phyloP scores from a whole-genome alignment of 768 basidiomycete genomes.

The Austroboletus festivus region DNA sequence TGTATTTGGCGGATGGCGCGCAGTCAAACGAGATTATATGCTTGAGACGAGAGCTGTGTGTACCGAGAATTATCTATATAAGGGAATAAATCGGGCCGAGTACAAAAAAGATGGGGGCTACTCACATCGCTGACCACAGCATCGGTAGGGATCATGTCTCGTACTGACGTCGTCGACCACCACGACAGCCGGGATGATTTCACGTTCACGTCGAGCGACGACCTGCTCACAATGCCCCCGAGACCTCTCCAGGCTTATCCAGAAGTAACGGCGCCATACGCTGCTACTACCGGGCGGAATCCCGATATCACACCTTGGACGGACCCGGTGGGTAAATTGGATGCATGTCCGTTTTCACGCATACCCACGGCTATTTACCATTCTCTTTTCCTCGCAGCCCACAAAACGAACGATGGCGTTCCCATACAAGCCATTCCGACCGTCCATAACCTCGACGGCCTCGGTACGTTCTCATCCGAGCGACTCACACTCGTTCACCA shows the following conservation, averaged over 20 bases:
- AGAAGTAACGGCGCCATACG: not conserved
- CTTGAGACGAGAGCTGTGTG: too few relatives aligned
- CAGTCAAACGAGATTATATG: too few relatives aligned
- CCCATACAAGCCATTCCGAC: slow-evolving; percentile 30
- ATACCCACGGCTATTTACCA: slow-evolving; percentile 7
- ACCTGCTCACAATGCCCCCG: not conserved
- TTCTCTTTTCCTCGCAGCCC: slow-evolving; percentile 1
- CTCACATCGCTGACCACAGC: too few relatives aligned
- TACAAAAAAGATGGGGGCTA: slow-evolving; percentile 2
- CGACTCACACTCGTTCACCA: slow-evolving; percentile 28
- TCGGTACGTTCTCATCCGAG: slow-evolving; percentile 28
- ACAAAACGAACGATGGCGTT: slow-evolving; percentile 22
- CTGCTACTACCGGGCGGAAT: not conserved
- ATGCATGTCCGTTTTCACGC: not conserved
- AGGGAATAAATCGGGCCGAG: slow-evolving; percentile 4
- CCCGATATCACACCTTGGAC: slow-evolving; percentile 22
- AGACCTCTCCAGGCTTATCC: slow-evolving; percentile 10
- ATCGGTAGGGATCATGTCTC: slow-evolving; percentile 19
- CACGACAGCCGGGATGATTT: slow-evolving; percentile 10
- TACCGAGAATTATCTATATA: slow-evolving; percentile 12
- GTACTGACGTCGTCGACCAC: not conserved
- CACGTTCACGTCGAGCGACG: slow-evolving; percentile 7
- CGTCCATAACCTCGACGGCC: slow-evolving; percentile 33
- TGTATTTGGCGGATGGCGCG: slow-evolving; percentile 3
- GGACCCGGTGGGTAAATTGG: slow-evolving; percentile 13